Base-by-base conservation (phyloP, 129 eudicot genomes). In the Scalesia atractyloides region DNA sequence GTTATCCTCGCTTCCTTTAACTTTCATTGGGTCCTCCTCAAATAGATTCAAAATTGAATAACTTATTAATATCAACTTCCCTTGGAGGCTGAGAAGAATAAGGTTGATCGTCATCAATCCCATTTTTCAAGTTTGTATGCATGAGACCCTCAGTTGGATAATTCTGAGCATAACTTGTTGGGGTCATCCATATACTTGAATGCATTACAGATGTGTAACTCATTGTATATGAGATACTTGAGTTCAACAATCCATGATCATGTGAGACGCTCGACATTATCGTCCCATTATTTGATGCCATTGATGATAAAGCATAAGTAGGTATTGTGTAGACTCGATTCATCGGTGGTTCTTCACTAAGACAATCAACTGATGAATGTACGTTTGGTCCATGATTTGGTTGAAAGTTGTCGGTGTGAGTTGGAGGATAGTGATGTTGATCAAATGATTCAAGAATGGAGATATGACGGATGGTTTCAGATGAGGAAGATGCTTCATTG, bases 381-480 rank as follows among this genome's bases (percentile, higher is more conserved):
- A 24, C 2, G 30, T 24, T 24, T 24, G 30, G 30, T 24, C 30
- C 30, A 24, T 24, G 30, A 24, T 24, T 24, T 24, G 30, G 30
- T 24, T 24, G 30, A 24, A 24, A 24, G 30, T 24, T 24, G 30
- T 24, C 1, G 30, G 30, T 24, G 30, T 24, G 30, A 24, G 30
- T 24, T 24, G 30, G 30, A 24, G 30, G 30, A 24, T 24, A 3
- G 30, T 24, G 30, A 24, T 3, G 30, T 24, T 24, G 67, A 58
- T 58, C 1, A 10, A 47, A 72, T 44, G 76, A 59, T 59, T 72
- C 68, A 72, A 72, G 68, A 58, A 72, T 59, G 16, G 68, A 56
- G 62, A 72, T 58, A 59, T 68, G 68, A 59, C 44, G 3, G 58
- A 72, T 43, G 17, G 33, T 9, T 13, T 54, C 13, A 6, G 48